Percentiles rank a stretch among this genome's conserved stretches.
phyloP scores from a whole-genome alignment of 345 rosid species.

The Hibiscus syriacus region DNA sequence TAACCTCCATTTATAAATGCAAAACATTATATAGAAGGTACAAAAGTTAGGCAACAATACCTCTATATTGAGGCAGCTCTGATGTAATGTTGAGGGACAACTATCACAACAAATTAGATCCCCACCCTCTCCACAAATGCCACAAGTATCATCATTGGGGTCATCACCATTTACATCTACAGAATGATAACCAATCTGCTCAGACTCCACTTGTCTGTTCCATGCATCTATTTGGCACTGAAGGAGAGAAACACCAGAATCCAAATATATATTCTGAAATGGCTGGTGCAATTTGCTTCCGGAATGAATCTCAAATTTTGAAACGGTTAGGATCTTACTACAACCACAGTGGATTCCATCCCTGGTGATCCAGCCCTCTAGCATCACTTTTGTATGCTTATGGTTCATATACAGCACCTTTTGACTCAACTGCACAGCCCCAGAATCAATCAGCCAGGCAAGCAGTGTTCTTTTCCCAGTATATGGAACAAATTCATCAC shows the following conservation, averaged over 20 bases:
- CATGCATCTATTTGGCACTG: conserved; percentile 87
- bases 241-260: conserved; percentile 72
- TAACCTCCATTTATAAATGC: background rate
- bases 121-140: conserved; percentile 97
- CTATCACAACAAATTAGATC: conserved; percentile 90
- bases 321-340: conserved; percentile 55
- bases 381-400: conserved; percentile 40
- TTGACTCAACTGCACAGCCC: conserved; percentile 57
- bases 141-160: conserved; percentile 97
- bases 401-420: conserved; percentile 71
- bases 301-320: conserved; percentile 83
- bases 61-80: conserved; percentile 66
- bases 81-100: conserved; percentile 95
- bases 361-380: conserved; percentile 71
- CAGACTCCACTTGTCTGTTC: conserved; percentile 57
- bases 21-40: background rate
- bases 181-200: conserved; percentile 39
- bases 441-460: conserved; percentile 81
- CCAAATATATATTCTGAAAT: conserved; percentile 69
- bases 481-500: conserved; percentile 65
- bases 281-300: conserved; percentile 79
- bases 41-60: conserved; percentile 26
- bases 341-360: conserved; percentile 90
- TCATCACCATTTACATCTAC: conserved; percentile 70
- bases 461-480: conserved; percentile 73